Evolutionary conservation across 495 filamentous ascomycete species (phyloP).

Genomic region (Annulohypoxylon bovei): DNA sequence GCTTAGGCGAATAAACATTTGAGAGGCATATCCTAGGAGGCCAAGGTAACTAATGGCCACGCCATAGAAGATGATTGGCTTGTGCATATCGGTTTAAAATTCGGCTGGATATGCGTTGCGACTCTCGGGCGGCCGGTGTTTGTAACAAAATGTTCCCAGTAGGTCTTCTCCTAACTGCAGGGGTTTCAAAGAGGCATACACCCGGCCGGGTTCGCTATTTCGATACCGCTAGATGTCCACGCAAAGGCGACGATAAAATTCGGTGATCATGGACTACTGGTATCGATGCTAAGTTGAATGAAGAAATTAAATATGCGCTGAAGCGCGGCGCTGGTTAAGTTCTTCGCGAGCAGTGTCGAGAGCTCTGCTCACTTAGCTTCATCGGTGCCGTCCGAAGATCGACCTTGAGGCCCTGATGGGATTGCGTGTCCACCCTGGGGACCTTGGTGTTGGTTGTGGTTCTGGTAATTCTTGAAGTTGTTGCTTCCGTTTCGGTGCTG

Average conservation of each 20-base stretch:
- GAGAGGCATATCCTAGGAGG: slow-evolving; percentile 47
- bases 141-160: slow-evolving; percentile 31
- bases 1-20: slow-evolving; percentile 36
- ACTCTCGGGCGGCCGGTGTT: slow-evolving; percentile 28
- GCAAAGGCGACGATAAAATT: slow-evolving; percentile 31
- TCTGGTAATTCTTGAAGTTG: slow-evolving; percentile 59
- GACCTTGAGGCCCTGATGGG: slow-evolving; percentile 44
- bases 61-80: slow-evolving; percentile 42
- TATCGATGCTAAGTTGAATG: slow-evolving; percentile 41
- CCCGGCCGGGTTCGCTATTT: slow-evolving; percentile 16
- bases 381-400: slow-evolving; percentile 46
- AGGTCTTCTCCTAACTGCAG: slow-evolving; percentile 20
- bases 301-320: slow-evolving; percentile 43
- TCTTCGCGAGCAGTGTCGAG: slow-evolving; percentile 30
- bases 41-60: slow-evolving; percentile 41
- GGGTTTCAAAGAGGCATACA: slow-evolving; percentile 24
- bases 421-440: slow-evolving; percentile 39
- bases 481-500: slow-evolving; percentile 67
- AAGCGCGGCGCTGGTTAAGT: slow-evolving; percentile 46
- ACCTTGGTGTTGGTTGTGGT: slow-evolving; percentile 60
- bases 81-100: slow-evolving; percentile 45
- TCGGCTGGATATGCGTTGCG: slow-evolving; percentile 35
- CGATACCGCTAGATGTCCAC: slow-evolving; percentile 32
- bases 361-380: slow-evolving; percentile 48
- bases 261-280: slow-evolving; percentile 20